Conservation (phyloP, 2,329 filamentous ascomycete genomes). For the Claviceps sp. region DNA sequence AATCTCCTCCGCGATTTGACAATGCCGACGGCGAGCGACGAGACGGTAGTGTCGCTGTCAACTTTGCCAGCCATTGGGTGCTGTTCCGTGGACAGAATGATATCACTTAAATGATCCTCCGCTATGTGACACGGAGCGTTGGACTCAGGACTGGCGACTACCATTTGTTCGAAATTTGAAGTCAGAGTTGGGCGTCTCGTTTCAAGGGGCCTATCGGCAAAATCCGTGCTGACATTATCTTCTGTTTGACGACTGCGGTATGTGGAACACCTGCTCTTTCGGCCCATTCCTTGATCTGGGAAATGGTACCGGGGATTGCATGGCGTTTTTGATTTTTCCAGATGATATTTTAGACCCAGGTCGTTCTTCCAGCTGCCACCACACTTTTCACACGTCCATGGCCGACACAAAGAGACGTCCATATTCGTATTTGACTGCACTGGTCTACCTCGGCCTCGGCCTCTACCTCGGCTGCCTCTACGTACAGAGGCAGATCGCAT, state of each 20-base stretch:
- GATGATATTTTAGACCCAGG: slow-evolving; percentile 44
- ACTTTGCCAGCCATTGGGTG: background rate
- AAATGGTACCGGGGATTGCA: slow-evolving; percentile 34
- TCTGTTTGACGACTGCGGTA: background rate
- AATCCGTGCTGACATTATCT: background rate
- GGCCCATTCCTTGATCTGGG: slow-evolving; percentile 6
- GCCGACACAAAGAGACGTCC: slow-evolving; percentile 10
- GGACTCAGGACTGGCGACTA: background rate
- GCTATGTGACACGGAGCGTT: background rate
- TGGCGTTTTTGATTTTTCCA: slow-evolving; percentile 37
- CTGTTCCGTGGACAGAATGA: background rate
- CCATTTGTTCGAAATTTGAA: background rate
- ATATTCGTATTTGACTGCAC: slow-evolving; percentile 7
- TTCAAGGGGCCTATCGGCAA: background rate
- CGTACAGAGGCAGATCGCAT: background rate
- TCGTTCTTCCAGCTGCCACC: slow-evolving; percentile 43
- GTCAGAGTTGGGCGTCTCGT: background rate
- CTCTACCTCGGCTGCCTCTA: slow-evolving; percentile 5
- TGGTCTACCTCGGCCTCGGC: slow-evolving; percentile 4
- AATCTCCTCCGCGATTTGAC: slow-evolving; percentile 5
- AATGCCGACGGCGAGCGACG: background rate
- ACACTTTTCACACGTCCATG: slow-evolving; percentile 39
- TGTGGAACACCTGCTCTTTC: slow-evolving; percentile 8
- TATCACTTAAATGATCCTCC: background rate
- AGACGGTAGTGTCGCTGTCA: background rate